Base-by-base conservation (phyloP, 1,284 basidiomycete genomes). In the Neonothopanus nambi region DNA sequence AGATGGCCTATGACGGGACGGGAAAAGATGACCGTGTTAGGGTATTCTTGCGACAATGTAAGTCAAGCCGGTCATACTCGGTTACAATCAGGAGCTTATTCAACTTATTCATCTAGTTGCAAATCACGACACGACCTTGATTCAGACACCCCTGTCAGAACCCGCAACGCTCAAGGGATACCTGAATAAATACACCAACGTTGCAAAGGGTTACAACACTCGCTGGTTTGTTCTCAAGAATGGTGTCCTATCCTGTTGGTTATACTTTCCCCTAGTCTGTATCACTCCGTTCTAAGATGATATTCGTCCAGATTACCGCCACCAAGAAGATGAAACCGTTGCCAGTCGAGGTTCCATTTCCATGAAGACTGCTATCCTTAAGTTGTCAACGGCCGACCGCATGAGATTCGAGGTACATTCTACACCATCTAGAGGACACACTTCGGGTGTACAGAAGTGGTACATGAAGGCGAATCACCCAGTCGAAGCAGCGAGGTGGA, bases 191-290 rank as follows among this genome's bases (percentile, higher is more conserved):
- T 96, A 94, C 67, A 87, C 89, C 4, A 96, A 95, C 62, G 87
- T 95, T 37, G 93, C 93, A 0, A 85, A 86, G 61, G 95, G 96
- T 0, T 98, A 95, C 71, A 89, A 88, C 61, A 91, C 91, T 0
- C 80, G 96, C 0, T 98, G 95, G 94, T 97, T 98, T 65, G 94
- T 98, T 0, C 80, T 98, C 36, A 86, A 91, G 62, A 84, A 91
- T 57, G 96, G 94, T 5, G 77, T 90, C 30, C 71, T 96, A 11
- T 92, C 89, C 24, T 95, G 91, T 89, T n/a, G 65, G 37, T 85
- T 77, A 23, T 35, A 13, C 13, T n/a, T 7, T 18, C 4, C 8
- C 30, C 43, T 41, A n/a, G 39, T 21, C 48, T 26, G 23, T 44
- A 4, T 3, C 24, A 12, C 11, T 35, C 11, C 21, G 5, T 45